Conservation (phyloP, 2,329 filamentous ascomycete species). For the Talaromyces sp. region DNA sequence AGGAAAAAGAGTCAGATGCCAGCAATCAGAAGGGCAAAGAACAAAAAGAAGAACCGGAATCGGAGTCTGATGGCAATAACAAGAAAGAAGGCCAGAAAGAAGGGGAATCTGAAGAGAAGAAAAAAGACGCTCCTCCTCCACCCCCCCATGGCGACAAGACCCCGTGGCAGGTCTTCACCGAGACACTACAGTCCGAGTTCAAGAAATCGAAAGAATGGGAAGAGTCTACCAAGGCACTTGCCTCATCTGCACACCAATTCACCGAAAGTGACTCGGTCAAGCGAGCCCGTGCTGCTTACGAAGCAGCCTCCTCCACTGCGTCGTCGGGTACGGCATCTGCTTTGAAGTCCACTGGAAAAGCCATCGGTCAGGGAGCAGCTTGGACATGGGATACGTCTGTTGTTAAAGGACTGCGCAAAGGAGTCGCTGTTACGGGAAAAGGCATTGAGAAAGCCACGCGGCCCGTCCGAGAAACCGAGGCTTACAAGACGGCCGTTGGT, state of each 20-base stretch:
- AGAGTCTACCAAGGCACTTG: slow-evolving; percentile 92
- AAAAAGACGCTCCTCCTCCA: slow-evolving; percentile 68
- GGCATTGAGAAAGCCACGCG: slow-evolving; percentile 92
- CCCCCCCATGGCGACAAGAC: slow-evolving; percentile 98
- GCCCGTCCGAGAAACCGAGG: slow-evolving; percentile 88
- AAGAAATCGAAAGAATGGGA: slow-evolving; percentile 99
- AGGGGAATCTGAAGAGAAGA: slow-evolving; percentile 47
- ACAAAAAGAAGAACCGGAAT: slow-evolving; percentile 24
- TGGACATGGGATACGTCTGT: slow-evolving; percentile 98
- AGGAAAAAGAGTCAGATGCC: slow-evolving; percentile 24
- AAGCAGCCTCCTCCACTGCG: slow-evolving; percentile 77
- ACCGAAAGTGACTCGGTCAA: slow-evolving; percentile 88
- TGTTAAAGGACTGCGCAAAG: slow-evolving; percentile 83
- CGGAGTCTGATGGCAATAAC: slow-evolving; percentile 38
- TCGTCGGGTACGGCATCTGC: slow-evolving; percentile 71
- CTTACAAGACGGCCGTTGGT: slow-evolving; percentile 62
- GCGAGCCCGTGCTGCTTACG: slow-evolving; percentile 77
- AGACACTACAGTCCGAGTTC: slow-evolving; percentile 91
- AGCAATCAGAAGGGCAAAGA: slow-evolving; percentile 25
- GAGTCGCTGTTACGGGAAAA: slow-evolving; percentile 76
- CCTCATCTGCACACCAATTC: slow-evolving; percentile 82
- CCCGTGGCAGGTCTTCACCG: slow-evolving; percentile 96
- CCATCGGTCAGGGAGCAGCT: slow-evolving; percentile 80
- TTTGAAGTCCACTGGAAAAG: slow-evolving; percentile 77
- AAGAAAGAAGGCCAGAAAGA: slow-evolving; percentile 32